Percentiles rank a stretch among this genome's conserved stretches.
Conservation (phyloP, 805 yeast genomes). For the Tetrapisispora taiwanensis region DNA sequence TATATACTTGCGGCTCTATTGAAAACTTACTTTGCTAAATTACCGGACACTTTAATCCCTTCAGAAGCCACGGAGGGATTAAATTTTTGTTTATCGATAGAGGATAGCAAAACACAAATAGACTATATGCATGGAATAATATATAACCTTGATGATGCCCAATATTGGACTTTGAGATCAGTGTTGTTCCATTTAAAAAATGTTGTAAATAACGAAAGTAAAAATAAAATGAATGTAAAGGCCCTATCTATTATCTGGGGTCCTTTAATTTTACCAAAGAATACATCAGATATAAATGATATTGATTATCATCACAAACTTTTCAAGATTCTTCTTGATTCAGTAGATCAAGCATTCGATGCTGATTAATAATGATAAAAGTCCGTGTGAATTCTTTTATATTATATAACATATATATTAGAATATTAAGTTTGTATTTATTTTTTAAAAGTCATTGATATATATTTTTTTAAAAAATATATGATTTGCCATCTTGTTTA, state of each 20-base stretch:
- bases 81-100: constrained; percentile 56
- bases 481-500: not conserved
- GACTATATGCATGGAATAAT: constrained; percentile 78
- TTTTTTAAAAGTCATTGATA: not conserved
- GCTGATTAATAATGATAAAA: constrained; percentile 32
- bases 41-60: constrained; percentile 51
- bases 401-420: too few relatives aligned
- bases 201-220: constrained; percentile 50
- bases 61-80: constrained; percentile 19
- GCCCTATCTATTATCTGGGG: constrained; percentile 92
- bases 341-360: constrained; percentile 74
- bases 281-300: constrained; percentile 58
- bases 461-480: constrained; percentile 1
- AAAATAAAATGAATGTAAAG: constrained; percentile 72
- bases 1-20: constrained; percentile 79
- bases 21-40: constrained; percentile 69
- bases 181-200: constrained; percentile 76
- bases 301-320: constrained; percentile 66
- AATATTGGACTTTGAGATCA: constrained; percentile 82
- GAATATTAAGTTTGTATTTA: too few relatives aligned
- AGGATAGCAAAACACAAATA: constrained; percentile 50
- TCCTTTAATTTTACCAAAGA: constrained; percentile 67
- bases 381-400: not conserved
- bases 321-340: constrained; percentile 72
- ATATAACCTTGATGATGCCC: constrained; percentile 86